Evolutionary conservation across 2,329 filamentous ascomycete genomes (phyloP), one percentile per base, ranked within the genome.

Genomic region (Gremmenia infestans): DNA sequence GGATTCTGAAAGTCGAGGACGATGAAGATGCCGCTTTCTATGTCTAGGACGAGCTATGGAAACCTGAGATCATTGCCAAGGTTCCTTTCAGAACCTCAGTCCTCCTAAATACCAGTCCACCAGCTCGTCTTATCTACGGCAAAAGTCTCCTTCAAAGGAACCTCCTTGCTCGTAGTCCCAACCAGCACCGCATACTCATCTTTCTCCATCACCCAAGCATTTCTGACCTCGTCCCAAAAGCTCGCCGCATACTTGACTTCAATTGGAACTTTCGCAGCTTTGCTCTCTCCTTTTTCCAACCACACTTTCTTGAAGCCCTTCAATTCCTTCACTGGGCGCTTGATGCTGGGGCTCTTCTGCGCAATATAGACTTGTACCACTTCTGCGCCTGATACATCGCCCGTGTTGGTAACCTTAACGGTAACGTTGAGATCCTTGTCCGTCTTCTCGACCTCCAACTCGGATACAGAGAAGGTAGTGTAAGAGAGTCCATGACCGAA

Each of bases 401-500:
- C 87, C 0, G 76, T 82, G 68, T 91, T 91, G 78, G 75, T 81
- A 62, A 86, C 84, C 4, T 74, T 76, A 9, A 86, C 74, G 0
- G 65, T 65, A 23, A 77, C 50, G 0, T 74, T 72, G 5, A 80
- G 70, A 2, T 72, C 74, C 46, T 82, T 75, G 0, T 67, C 68
- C 0, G 62, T 60, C n/a, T 76, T 73, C 0, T 71, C 68, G 19
- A 82, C 74, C 1, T 69, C 68, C 11, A 86, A 73, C 42, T 79
- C 73, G 1, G 76, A 79, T 62, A 80, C 78, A 9, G 70, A 63
- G 68, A 93, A 93, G 0, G 75, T 82, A 0, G 88, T 91, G 72
- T 92, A 94, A 15, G 86, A 88, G 1, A 94, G 76, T 2, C 90
- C 90, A 66, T 91, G 85, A 12, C 89, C 89, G 68, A 95, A 95